Evolutionary conservation across 108 stramenopile genomes (phyloP), one percentile per base, ranked within the genome.

Genomic region (Bacterosira constricta): DNA sequence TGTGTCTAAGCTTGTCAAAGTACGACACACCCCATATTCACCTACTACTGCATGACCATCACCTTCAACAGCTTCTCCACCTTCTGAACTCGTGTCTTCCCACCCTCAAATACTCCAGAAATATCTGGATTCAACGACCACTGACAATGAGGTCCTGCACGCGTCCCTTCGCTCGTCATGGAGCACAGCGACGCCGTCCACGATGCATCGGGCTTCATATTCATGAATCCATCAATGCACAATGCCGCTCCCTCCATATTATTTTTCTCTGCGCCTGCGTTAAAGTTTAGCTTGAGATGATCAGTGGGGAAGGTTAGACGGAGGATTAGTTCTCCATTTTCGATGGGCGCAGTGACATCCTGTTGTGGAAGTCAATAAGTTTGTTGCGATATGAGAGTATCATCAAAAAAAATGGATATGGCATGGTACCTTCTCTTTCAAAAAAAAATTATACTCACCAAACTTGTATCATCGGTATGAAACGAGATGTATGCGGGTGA

Each of bases 161-260:
- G 31, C 10, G 50, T 25, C 35, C 64, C 64, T n/a, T 50, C 46
- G 4, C 17, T 47, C 47, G 12, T 30, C 1, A 35, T 35, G 17
- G 49, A 20, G 8, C 49, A 17, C 50, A 65, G 10, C 10, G 47
- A 52, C 9, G 49, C 47, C 21, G 36, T 37, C 64, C 64, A 65
- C 23, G 47, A 37, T 37, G 23, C 64, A 7, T 26, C 50, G 23
- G 34, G 53, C 10, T 29, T 65, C 50, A 1, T 52, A 20, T 65
- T 65, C 64, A 65, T 65, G 64, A 52, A 65, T n/a, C 64, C 64
- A 52, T 65, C 64, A 23, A 65, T 37, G 27, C 49, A 49, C 0
- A 35, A 49, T 25, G 64, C 64, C 49, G 64, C 64, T 13, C 64
- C 64, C n/a, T 32, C 50, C 6, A 20, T 1, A 47, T 65, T 63